A percentile compares a stretch with the other conserved stretches of the same genome.
Evolutionary conservation across 2,329 filamentous ascomycete genomes (phyloP).

Genomic region (Penicillium sp.): DNA sequence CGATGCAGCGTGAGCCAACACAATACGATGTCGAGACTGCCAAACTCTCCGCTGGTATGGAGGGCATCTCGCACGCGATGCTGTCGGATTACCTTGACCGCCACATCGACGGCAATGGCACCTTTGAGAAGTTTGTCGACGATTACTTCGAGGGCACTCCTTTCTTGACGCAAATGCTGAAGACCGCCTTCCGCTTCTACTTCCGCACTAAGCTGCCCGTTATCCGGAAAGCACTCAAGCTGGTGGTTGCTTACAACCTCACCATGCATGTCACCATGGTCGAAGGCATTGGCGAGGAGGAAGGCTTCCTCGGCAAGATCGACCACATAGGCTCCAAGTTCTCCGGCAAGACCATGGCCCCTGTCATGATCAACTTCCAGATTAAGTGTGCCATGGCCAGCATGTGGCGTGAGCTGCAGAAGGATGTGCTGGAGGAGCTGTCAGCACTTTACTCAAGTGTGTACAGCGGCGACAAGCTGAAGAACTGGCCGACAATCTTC

Average conservation of each 20-base stretch:
- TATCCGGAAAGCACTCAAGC: conserved; percentile 91
- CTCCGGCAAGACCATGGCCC: conserved; percentile 84
- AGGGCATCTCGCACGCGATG: conserved; percentile 77
- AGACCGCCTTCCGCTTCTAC: conserved; percentile 93
- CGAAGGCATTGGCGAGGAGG: conserved; percentile 80
- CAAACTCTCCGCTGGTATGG: conserved; percentile 82
- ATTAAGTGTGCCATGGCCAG: conserved; percentile 96
- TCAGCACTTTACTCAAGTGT: conserved; percentile 94
- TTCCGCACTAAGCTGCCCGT: conserved; percentile 82
- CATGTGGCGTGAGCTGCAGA: conserved; percentile 97
- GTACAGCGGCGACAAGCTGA: conserved; percentile 93
- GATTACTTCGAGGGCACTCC: conserved; percentile 95
- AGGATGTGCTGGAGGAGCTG: conserved; percentile 91
- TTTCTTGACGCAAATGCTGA: conserved; percentile 93
- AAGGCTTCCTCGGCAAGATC: conserved; percentile 76
- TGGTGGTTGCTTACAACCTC: conserved; percentile 92
- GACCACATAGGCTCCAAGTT: conserved; percentile 83
- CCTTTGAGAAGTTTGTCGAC: conserved; percentile 90
- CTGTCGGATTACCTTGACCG: conserved; percentile 92
- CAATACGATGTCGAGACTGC: conserved; percentile 86
- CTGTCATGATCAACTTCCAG: conserved; percentile 99
- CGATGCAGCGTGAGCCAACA: conserved; percentile 69
- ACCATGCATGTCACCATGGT: conserved; percentile 94
- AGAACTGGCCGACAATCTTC: conserved; percentile 99
- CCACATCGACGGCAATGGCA: conserved; percentile 85